Conservation (phyloP, 1,284 basidiomycete genomes). For the Phlebopus sp. region DNA sequence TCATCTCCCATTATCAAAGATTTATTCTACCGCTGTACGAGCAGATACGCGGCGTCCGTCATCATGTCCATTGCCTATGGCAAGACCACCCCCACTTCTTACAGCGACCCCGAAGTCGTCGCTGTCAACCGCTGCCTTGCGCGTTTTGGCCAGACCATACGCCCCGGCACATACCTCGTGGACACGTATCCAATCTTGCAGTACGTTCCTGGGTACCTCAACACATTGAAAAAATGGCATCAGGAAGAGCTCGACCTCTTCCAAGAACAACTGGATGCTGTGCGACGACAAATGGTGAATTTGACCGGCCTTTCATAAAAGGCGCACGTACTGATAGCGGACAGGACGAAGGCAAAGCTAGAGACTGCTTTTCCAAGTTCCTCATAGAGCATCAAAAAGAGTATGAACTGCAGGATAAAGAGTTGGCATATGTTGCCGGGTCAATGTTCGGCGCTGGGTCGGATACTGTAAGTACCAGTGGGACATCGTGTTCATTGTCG, state of each 20-base stretch:
- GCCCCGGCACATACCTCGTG: constrained; percentile 40
- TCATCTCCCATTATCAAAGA: background rate
- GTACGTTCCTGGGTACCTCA: constrained; percentile 55
- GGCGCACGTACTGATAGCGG: background rate
- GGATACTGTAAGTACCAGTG: constrained; percentile 43
- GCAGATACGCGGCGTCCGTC: constrained; percentile 58
- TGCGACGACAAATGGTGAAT: constrained; percentile 45
- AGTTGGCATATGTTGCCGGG: constrained; percentile 36
- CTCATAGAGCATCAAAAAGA: constrained; percentile 22
- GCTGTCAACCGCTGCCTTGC: background rate
- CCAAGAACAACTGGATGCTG: constrained; percentile 44
- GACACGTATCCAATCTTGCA: constrained; percentile 54
- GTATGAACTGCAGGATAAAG: constrained; percentile 11
- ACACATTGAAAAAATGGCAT: constrained; percentile 49
- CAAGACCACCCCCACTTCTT: constrained; percentile 30
- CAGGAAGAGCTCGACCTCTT: constrained; percentile 57
- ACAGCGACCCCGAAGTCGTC: constrained; percentile 6
- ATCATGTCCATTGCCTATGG: constrained; percentile 66
- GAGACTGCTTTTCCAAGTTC: constrained; percentile 17
- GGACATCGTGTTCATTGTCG: constrained; percentile 55
- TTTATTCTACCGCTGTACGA: too few relatives aligned
- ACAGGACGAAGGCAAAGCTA: constrained; percentile 13
- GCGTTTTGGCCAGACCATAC: background rate
- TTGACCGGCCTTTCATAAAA: too few relatives aligned
- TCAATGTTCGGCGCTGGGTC: constrained; percentile 41